Base-by-base conservation (phyloP, 768 basidiomycete species). In the Gautieria morchelliformis region DNA sequence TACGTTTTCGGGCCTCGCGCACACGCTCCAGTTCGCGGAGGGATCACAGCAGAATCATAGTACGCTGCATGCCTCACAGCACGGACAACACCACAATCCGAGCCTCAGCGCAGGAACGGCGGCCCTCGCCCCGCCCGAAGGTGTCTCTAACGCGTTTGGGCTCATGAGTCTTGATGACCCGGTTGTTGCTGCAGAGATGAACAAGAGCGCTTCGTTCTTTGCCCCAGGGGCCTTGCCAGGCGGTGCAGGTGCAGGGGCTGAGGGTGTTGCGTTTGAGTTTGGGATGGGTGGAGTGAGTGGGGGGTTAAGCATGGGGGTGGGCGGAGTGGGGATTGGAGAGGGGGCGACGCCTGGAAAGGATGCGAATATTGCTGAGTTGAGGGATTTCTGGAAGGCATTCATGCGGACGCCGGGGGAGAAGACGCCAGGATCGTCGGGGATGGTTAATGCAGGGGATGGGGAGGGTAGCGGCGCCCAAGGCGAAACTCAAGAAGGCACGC, bases 131-230 rank as follows among this genome's bases (percentile, higher is more conserved):
- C 35, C 35, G 2, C 42, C 6, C 61, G 65, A 78, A 58, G 73
- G 70, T 27, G 74, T 85, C 63, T 79, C 78, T 4, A 78, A 76
- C 22, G 84, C 83, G 1, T 89, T 91, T 65, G 88, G 85, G 8
- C 74, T 85, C 52, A 79, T 91, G 82, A 82, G 81, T 19, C 75
- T 91, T 52, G 87, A 89, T 57, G 88, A 90, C 64, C 80, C 82
- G 1, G 78, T 78, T 54, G 82, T 84, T 8, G 73, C 89, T 39
- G 82, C 85, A 8, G 59, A 57, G 35, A 58, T 60, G 56, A 40
- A 20, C 46, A 47, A 39, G 22, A 30, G 39, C 15, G 41, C 40
- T 9, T 56, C 52, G n/a, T 57, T 57, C 19, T 60, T 60, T 20
- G 48, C 56, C 12, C 56, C 56, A 32, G 30, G 10, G 9, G 56